These are phyloP conservation scores for Bipolaris sorokiniana DNA, from an alignment of 2,329 filamentous ascomycete genomes.

Conservation along the genomic window DNA sequence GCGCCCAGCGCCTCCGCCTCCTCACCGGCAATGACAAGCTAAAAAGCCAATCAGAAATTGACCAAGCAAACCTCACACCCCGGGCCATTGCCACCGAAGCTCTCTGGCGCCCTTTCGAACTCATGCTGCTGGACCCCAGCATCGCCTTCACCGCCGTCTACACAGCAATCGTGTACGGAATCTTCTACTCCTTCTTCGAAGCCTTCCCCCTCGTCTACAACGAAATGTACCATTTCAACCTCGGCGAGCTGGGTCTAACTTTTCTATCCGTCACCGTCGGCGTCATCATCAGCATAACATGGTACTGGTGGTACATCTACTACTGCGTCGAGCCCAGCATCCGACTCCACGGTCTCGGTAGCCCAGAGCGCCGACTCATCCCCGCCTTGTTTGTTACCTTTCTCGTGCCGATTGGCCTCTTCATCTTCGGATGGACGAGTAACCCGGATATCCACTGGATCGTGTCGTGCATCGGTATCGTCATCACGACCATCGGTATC, in stretches of 20 bases:
- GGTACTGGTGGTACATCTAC: slow-evolving; percentile 75
- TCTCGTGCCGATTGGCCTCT: slow-evolving; percentile 68
- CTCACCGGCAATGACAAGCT: slow-evolving; percentile 68
- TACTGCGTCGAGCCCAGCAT: slow-evolving; percentile 68
- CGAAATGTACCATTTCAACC: slow-evolving; percentile 76
- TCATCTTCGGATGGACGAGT: slow-evolving; percentile 72
- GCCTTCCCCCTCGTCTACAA: slow-evolving; percentile 71
- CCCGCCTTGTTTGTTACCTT: slow-evolving; percentile 65
- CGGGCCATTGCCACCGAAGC: slow-evolving; percentile 58
- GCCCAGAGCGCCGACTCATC: slow-evolving; percentile 74
- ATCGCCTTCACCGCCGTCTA: slow-evolving; percentile 83
- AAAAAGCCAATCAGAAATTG: slow-evolving; percentile 80
- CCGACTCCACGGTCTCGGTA: slow-evolving; percentile 70
- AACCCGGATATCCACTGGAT: slow-evolving; percentile 66
- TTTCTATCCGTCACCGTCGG: slow-evolving; percentile 83
- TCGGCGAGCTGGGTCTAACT: slow-evolving; percentile 78
- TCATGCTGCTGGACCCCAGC: slow-evolving; percentile 82
- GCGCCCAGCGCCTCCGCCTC: slow-evolving; percentile 74
- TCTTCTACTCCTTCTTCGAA: slow-evolving; percentile 78
- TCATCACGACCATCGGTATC: slow-evolving; percentile 56
- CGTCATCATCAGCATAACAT: slow-evolving; percentile 68
- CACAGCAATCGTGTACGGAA: slow-evolving; percentile 79
- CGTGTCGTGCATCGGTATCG: slow-evolving; percentile 60
- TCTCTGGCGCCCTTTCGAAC: slow-evolving; percentile 77
- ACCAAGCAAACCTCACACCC: slow-evolving; percentile 55